Base-by-base conservation (phyloP, 768 basidiomycete species). In the Tylopilus subfusipes region DNA sequence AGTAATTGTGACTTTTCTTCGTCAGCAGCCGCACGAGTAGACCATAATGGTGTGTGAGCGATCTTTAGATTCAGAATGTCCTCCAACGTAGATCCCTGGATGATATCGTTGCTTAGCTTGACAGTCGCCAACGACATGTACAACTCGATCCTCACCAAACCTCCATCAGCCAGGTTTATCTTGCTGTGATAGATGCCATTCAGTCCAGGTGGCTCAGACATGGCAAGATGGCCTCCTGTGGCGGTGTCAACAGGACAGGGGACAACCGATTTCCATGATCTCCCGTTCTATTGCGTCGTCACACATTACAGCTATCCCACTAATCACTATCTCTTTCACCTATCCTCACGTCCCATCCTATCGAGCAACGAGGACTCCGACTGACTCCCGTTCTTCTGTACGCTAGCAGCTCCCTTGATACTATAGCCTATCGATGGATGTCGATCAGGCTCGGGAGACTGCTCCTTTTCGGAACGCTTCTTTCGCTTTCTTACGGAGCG, bases 31-130 rank as follows among this genome's bases (percentile, higher is more conserved):
- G 84, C 77, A 49, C 82, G 78, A 0, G 84, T 82, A 14, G 89
- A 91, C 90, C 90, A 92, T 22, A 93, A 69, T 2, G 84, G 77
- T 2, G 79, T 78, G 31, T 78, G 67, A 1, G 82, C 73, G 42
- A 82, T 78, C 56, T 78, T 71, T 31, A 76, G 53, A 36, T 73
- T 66, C 62, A 81, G 75, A 22, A 73, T 65, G 42, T 78, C 76
- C 61, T 87, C 84, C 19, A 88, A 72, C 0, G 78, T 82, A 8
- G 82, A 81, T 38, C 87, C 86, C 88, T 89, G 61, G 34, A 14
- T 36, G 13, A 36, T 36, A 36, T 36, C 34, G 34, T 36, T n/a
- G n/a, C n/a, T n/a, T 9, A 29, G 27, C 34, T 6, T 6, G 42
- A 25, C 36, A 44, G 25, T 33, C 22, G 30, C 55, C 21, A 21